phyloP scores from a whole-genome alignment of 2,329 filamentous ascomycete species.

The Ophiostoma fasciatum region DNA sequence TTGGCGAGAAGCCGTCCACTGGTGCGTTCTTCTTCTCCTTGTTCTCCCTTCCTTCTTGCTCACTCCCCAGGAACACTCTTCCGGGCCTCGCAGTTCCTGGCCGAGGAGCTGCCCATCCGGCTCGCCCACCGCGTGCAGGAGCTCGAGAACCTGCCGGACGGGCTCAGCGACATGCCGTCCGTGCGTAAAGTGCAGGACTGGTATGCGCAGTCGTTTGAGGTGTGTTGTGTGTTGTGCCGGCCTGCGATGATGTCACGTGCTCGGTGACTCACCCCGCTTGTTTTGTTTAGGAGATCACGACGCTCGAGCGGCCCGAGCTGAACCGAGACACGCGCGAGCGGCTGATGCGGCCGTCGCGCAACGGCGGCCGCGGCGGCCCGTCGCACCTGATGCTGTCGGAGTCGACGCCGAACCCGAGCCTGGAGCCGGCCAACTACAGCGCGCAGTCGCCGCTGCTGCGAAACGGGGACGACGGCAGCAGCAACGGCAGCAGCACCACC shows the following conservation, averaged over 20 bases:
- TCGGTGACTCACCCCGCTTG: conserved; percentile 3
- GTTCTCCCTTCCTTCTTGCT: neutral
- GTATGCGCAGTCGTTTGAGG: conserved; percentile 99
- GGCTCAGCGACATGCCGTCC: conserved; percentile 93
- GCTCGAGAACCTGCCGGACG: conserved; percentile 81
- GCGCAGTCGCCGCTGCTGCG: conserved; percentile 26
- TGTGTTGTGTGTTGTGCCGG: too few relatives aligned
- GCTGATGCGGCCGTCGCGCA: conserved; percentile 52
- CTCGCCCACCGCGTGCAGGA: conserved; percentile 94
- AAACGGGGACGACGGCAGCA: too few relatives aligned
- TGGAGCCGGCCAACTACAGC: conserved; percentile 68
- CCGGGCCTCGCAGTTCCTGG: conserved; percentile 93
- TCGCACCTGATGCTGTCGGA: conserved; percentile 54
- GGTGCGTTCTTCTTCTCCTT: conserved; percentile 36
- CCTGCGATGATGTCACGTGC: neutral
- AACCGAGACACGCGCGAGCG: conserved; percentile 62
- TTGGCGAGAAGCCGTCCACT: conserved; percentile 83
- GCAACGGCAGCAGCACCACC: conserved; percentile 21
- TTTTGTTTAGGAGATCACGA: conserved; percentile 81
- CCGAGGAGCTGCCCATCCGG: conserved; percentile 93
- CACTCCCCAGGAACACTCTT: conserved; percentile 65
- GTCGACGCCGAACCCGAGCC: conserved; percentile 78
- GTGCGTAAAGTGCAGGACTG: conserved; percentile 91
- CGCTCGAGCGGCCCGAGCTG: conserved; percentile 63
- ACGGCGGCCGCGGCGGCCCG: conserved; percentile 33